Evolutionary conservation across 805 yeast genomes (phyloP).

Genomic region (Teunomyces kruisii): DNA sequence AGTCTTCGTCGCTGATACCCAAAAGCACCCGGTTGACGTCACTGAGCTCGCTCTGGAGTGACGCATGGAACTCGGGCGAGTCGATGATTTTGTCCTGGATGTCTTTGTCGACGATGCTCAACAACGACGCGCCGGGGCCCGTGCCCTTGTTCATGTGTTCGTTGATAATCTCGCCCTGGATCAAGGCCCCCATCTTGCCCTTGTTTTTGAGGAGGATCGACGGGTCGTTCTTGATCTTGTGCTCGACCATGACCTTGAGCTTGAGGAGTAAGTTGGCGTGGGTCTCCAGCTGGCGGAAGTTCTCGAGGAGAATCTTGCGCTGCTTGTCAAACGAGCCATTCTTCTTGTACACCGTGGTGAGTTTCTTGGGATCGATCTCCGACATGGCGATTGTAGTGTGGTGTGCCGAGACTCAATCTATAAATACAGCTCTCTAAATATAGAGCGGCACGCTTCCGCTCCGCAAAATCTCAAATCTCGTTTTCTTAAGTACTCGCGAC

Average conservation of each 20-base stretch:
- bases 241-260: conserved; percentile 43
- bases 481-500: neutral
- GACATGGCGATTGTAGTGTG: conserved; percentile 1
- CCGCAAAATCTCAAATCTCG: no score
- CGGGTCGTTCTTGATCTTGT: conserved; percentile 49
- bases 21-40: conserved; percentile 30
- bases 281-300: conserved; percentile 42
- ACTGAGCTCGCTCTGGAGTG: conserved; percentile 30
- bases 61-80: conserved; percentile 38
- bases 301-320: conserved; percentile 41
- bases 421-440: no score
- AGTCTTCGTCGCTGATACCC: conserved; percentile 43
- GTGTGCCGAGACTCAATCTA: no score
- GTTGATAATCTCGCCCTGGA: conserved; percentile 50
- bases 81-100: conserved; percentile 45
- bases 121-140: conserved; percentile 15
- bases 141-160: conserved; percentile 18
- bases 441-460: no score
- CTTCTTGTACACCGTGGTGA: conserved; percentile 45
- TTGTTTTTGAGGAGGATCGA: conserved; percentile 46
- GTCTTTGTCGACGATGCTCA: conserved; percentile 43
- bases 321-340: conserved; percentile 50
- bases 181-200: conserved; percentile 51
- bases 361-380: conserved; percentile 33
- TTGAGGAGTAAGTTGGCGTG: conserved; percentile 40